Evolutionary conservation across 306 rosid genomes (phyloP).

Genomic region (Dalbergia oliveri): DNA sequence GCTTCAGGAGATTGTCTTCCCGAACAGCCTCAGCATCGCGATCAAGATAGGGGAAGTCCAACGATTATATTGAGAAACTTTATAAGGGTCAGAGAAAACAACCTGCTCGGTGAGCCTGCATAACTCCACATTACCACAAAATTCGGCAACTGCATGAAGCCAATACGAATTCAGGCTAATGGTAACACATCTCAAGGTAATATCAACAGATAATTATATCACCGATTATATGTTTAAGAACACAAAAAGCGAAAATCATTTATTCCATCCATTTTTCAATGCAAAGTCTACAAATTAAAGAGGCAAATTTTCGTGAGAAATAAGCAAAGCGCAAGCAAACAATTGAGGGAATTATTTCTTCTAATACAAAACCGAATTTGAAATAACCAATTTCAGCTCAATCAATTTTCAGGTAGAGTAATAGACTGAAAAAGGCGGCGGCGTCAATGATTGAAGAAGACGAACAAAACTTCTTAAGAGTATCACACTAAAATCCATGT

Average conservation of each 20-base stretch:
- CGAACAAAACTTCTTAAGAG: background rate
- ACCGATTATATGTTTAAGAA: too few relatives aligned
- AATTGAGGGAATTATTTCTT: background rate
- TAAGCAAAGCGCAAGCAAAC: background rate
- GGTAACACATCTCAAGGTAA: background rate
- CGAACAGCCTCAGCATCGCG: constrained; percentile 83
- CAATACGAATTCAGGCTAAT: constrained; percentile 36
- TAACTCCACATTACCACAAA: constrained; percentile 87
- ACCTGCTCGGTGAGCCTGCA: constrained; percentile 95
- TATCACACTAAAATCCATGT: background rate
- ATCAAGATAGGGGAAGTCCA: constrained; percentile 90
- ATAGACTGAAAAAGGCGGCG: background rate
- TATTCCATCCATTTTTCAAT: background rate
- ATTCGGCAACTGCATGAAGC: constrained; percentile 79
- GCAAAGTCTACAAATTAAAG: background rate
- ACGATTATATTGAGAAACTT: constrained; percentile 75
- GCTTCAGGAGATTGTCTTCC: constrained; percentile 80
- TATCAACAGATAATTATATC: background rate
- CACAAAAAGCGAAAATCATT: background rate
- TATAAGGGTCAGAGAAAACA: constrained; percentile 94
- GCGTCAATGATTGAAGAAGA: background rate
- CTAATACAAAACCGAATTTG: background rate
- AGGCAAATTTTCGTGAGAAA: background rate
- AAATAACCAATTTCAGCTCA: constrained; percentile 28
- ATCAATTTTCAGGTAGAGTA: background rate